Conservation (phyloP, 2,329 filamentous ascomycete genomes). For the Aspergillus thermomutatus region DNA sequence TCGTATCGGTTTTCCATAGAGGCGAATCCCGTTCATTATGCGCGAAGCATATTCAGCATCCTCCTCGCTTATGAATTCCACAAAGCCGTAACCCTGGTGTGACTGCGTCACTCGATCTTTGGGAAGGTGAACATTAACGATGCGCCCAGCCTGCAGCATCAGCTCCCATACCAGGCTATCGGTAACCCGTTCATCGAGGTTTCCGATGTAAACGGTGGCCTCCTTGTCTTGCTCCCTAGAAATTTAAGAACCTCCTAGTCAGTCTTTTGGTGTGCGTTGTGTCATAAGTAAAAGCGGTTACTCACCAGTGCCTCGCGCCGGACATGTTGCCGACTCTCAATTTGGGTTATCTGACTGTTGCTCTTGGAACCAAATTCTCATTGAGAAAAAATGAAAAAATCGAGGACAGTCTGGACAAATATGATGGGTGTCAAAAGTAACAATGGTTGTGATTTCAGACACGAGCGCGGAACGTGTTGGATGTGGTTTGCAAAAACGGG, state of each 20-base stretch:
- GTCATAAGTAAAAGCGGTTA: background rate
- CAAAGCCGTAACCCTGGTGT: constrained; percentile 97
- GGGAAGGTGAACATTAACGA: constrained; percentile 96
- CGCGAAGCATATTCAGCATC: constrained; percentile 96
- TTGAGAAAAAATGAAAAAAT: background rate
- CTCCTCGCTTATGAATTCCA: constrained; percentile 93
- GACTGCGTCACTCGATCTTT: constrained; percentile 96
- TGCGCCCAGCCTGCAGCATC: constrained; percentile 95
- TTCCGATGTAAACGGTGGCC: constrained; percentile 95
- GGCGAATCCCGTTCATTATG: constrained; percentile 91
- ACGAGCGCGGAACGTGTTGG: background rate
- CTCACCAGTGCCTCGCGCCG: constrained; percentile 72
- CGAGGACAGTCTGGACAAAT: background rate
- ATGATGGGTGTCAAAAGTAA: background rate
- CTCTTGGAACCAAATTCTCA: background rate
- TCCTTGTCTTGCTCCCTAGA: constrained; percentile 96
- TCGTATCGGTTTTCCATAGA: constrained; percentile 91
- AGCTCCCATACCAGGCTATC: constrained; percentile 93
- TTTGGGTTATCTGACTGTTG: background rate
- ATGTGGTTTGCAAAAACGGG: constrained; percentile 1
- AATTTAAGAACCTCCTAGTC: constrained; percentile 18
- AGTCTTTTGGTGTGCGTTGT: constrained; percentile 4
- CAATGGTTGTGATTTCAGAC: background rate
- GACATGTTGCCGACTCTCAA: constrained; percentile 50
- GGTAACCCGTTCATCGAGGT: constrained; percentile 93